Conservation (phyloP, 768 basidiomycete species). For the Tricholoma saponaceum region DNA sequence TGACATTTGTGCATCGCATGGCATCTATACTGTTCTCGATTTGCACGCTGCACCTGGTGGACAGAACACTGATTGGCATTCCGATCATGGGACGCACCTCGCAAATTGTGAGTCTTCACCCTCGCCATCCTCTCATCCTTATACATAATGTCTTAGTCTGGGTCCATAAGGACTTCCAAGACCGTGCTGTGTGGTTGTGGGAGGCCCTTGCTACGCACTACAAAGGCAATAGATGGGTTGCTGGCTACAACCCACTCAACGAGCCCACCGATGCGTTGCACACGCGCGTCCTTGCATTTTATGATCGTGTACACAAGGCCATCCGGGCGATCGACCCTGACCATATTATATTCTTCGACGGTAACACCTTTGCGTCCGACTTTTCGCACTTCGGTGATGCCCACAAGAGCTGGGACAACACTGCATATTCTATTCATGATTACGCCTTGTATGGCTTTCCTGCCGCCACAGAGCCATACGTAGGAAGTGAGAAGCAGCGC, state of each 20-base stretch:
- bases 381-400: constrained; percentile 69
- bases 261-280: constrained; percentile 75
- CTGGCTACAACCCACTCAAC: constrained; percentile 84
- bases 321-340: constrained; percentile 68
- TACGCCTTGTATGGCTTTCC: constrained; percentile 77
- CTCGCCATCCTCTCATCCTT: neutral
- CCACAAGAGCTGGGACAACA: constrained; percentile 62
- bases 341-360: constrained; percentile 78
- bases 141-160: constrained; percentile 43
- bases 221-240: constrained; percentile 76
- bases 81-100: constrained; percentile 65
- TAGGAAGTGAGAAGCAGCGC: constrained; percentile 47
- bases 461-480: constrained; percentile 49
- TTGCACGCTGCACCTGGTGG: constrained; percentile 75
- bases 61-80: constrained; percentile 80
- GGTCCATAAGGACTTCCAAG: constrained; percentile 84
- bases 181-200: constrained; percentile 77
- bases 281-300: constrained; percentile 59
- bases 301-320: constrained; percentile 61
- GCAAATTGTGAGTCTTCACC: constrained; percentile 43
- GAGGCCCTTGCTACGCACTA: constrained; percentile 71
- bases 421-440: constrained; percentile 77
- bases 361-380: constrained; percentile 80
- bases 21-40: constrained; percentile 80
- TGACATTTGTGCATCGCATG: constrained; percentile 66